A percentile compares a stretch with the other conserved stretches of the same genome.
phyloP scores from a whole-genome alignment of 176 grass and related monocot genomes.

The Hordeum vulgare region MorexV3_pseudomolecules_assembly NC_058520.1:3156106-3156605 shows the following conservation, averaged over 20 bases:
- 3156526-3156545: not conserved
- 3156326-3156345: not conserved
- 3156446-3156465: not conserved
- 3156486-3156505: not conserved
- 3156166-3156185: no score
- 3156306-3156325: not conserved
- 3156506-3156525: no score
- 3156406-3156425: not conserved
- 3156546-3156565: not conserved
- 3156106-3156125: not conserved
- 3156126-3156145: not conserved
- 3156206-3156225: not conserved
- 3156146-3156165: no score
- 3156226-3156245: not conserved
- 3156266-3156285: not conserved
- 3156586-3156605: not conserved
- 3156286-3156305: not conserved
- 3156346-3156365: not conserved
- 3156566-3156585: not conserved
- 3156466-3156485: not conserved
- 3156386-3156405: not conserved
- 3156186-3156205: not conserved
- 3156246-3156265: not conserved
- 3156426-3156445: not conserved
- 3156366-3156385: not conserved